Evolutionary conservation across 2,329 filamentous ascomycete species (phyloP).

Genomic region (Fonsecaea pedrosoi): DNA sequence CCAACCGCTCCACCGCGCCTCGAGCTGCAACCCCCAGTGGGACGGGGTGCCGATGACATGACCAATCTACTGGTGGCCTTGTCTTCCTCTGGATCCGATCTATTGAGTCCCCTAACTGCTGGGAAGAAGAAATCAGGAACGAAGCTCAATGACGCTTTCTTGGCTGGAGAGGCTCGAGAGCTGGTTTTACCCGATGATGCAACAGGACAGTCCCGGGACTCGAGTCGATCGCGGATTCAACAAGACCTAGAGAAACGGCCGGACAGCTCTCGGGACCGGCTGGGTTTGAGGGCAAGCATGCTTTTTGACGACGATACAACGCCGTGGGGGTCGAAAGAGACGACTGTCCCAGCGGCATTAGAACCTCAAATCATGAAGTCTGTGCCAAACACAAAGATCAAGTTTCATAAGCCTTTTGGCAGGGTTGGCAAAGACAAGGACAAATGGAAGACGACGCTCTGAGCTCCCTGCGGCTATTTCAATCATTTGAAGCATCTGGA

Average conservation of each 20-base stretch:
- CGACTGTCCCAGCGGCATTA: not conserved
- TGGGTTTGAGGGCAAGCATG: conserved; percentile 36
- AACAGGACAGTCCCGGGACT: conserved; percentile 9
- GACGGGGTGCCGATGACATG: not conserved
- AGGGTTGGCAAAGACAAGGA: conserved; percentile 31
- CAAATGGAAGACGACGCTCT: not conserved
- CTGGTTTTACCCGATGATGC: conserved; percentile 28
- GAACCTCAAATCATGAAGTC: not conserved
- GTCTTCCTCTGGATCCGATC: conserved; percentile 17
- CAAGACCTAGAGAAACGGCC: conserved; percentile 31
- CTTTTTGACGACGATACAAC: conserved; percentile 26
- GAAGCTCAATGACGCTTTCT: conserved; percentile 27
- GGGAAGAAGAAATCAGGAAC: conserved; percentile 14
- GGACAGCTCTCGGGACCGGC: conserved; percentile 32
- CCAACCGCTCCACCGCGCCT: not conserved
- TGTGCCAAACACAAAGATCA: conserved; percentile 18
- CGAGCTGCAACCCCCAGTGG: not conserved
- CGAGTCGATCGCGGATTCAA: conserved; percentile 18
- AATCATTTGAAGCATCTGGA: not conserved
- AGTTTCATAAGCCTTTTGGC: conserved; percentile 32
- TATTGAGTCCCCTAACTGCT: conserved; percentile 3
- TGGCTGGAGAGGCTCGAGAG: conserved; percentile 39
- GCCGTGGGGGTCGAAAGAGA: conserved; percentile 35
- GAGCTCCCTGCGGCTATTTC: not conserved
- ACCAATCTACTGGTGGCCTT: conserved; percentile 3